Evolutionary conservation across 345 rosid species (phyloP), one percentile per base, ranked within the genome.

Genomic region (Hibiscus syriacus): DNA sequence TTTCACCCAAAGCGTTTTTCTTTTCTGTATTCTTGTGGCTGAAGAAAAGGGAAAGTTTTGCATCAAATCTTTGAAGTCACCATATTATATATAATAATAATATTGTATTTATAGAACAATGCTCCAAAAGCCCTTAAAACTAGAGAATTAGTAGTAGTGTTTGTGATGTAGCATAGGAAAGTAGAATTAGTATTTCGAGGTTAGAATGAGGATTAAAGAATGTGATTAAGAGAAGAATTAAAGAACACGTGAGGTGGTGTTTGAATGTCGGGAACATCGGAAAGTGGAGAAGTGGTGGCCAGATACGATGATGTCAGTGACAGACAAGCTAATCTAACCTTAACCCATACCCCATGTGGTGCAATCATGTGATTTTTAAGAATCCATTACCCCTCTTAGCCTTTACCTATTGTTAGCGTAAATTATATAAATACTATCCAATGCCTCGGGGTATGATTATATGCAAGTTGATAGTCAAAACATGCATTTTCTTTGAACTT

Each of bases 1-100:
- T 23, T 5, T 12, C n/a, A 29, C 17, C 0, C 17, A 64, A 46
- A 48, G 57, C 5, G 9, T 9, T 2, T 16, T 25, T 57, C 70
- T 4, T 30, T 2, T 30, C 5, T 38, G 72, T 71, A 75, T 36
- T 43, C 78, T 77, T 78, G 45, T 53, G 78, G 80, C 77, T 73
- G 73, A 80, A 81, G 84, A 67, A 71, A 78, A 61, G 82, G 76
- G 43, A 10, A 49, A 6, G 19, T 30, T 70, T 59, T 60, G 81
- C 78, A 74, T 80, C 70, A 64, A 43, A 48, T 52, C 69, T 67
- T 68, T 58, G 52, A 70, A 74, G 2, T n/a, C n/a, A n/a, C n/a
- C n/a, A n/a, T n/a, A n/a, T n/a, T n/a, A n/a, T n/a, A n/a, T n/a
- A n/a, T n/a, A n/a, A n/a, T n/a, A n/a, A n/a, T n/a, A n/a, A n/a